A percentile compares a stretch with the other conserved stretches of the same genome.
phyloP scores from a whole-genome alignment of 2,329 filamentous ascomycete species.

The Colletotrichum sp. region DNA sequence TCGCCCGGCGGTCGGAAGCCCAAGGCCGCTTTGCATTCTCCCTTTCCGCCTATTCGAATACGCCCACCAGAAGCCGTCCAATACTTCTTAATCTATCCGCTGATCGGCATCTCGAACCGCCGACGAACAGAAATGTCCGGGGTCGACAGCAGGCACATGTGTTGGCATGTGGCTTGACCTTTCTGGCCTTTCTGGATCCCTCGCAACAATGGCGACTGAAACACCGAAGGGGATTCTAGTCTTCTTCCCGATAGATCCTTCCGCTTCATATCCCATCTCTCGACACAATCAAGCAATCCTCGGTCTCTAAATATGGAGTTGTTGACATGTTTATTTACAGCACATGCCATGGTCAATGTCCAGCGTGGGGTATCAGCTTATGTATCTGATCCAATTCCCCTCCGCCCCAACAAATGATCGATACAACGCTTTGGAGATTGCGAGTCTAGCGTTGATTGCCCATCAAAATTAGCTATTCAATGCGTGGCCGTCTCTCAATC shows the following conservation, averaged over 20 bases:
- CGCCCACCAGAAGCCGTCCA: not conserved
- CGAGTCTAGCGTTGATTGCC: conserved; percentile 13
- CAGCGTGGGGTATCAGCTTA: not conserved
- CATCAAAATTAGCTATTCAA: conserved; percentile 17
- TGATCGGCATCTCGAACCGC: not conserved
- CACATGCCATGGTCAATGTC: not conserved
- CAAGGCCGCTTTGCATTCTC: not conserved
- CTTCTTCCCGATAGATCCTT: not conserved
- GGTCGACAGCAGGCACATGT: not conserved
- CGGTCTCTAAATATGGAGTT: not conserved
- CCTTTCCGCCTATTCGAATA: not conserved
- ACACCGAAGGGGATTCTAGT: not conserved
- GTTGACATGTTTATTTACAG: not conserved
- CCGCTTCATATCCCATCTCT: not conserved
- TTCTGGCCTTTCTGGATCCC: not conserved
- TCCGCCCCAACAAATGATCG: not conserved
- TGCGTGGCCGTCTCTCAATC: not conserved
- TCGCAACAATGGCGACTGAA: not conserved
- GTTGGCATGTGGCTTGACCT: not conserved
- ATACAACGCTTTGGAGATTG: conserved; percentile 9
- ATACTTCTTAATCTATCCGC: not conserved
- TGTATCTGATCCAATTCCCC: not conserved
- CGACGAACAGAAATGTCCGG: not conserved
- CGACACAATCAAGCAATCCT: not conserved
- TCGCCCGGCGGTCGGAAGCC: not conserved